A percentile compares a stretch with the other conserved stretches of the same genome.
These are phyloP conservation scores for Lentinula sp. DNA, from an alignment of 768 basidiomycete genomes.

Conservation along the genomic window DNA sequence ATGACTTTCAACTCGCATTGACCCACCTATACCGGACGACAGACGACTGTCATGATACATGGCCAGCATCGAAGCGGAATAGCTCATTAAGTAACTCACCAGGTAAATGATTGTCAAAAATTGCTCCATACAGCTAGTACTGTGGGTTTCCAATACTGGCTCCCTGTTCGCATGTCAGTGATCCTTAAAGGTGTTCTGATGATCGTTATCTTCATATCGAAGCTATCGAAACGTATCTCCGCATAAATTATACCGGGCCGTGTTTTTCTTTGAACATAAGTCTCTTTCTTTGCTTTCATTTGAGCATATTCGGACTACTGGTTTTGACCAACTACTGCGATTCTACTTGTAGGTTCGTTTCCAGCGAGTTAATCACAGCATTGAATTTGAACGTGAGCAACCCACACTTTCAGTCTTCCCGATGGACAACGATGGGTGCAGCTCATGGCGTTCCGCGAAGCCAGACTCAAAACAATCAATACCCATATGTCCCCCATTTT, in stretches of 20 bases:
- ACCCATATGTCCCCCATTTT: not conserved
- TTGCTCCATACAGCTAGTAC: not conserved
- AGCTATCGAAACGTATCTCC: not conserved
- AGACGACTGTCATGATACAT: constrained; percentile 31
- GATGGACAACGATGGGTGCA: not conserved
- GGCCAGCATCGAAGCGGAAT: not conserved
- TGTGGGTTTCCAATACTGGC: not conserved
- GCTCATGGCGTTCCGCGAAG: not conserved
- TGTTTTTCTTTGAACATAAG: not conserved
- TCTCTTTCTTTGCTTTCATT: not conserved
- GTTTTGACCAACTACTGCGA: not conserved
- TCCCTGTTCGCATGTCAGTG: not conserved
- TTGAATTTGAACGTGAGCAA: not conserved
- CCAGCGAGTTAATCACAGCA: not conserved
- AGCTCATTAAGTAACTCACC: no score
- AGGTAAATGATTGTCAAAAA: not conserved
- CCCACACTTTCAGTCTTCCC: not conserved
- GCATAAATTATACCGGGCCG: not conserved
- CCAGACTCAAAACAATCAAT: not conserved
- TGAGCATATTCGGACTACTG: not conserved
- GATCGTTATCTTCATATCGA: not conserved
- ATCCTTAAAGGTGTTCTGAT: not conserved
- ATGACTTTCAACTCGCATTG: no score
- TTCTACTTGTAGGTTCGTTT: not conserved
- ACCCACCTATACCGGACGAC: constrained; percentile 19